phyloP scores from a whole-genome alignment of 176 grass and related monocot species.

The Zea mays region Zm-B73-REFERENCE-NAM-5.0 NC_050102.1:136381501-136382000 shows the following conservation, averaged over 20 bases:
- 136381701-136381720: background rate
- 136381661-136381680: background rate
- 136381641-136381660: background rate
- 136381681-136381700: conserved; percentile 31
- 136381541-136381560: conserved; percentile 56
- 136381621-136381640: conserved; percentile 8
- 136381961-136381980: no score
- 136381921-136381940: no score
- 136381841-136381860: background rate
- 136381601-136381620: background rate
- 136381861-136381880: no score
- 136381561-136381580: conserved; percentile 70
- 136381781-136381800: background rate
- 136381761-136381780: background rate
- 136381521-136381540: conserved; percentile 79
- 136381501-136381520: conserved; percentile 49
- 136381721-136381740: background rate
- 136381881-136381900: no score
- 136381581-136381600: conserved; percentile 37
- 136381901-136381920: no score
- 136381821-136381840: background rate
- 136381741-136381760: background rate
- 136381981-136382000: no score
- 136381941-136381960: no score
- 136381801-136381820: background rate